Percentiles rank a stretch among this genome's conserved stretches.
Conservation (phyloP, 2,329 filamentous ascomycete species). For the Trichophyton rubrum region DNA sequence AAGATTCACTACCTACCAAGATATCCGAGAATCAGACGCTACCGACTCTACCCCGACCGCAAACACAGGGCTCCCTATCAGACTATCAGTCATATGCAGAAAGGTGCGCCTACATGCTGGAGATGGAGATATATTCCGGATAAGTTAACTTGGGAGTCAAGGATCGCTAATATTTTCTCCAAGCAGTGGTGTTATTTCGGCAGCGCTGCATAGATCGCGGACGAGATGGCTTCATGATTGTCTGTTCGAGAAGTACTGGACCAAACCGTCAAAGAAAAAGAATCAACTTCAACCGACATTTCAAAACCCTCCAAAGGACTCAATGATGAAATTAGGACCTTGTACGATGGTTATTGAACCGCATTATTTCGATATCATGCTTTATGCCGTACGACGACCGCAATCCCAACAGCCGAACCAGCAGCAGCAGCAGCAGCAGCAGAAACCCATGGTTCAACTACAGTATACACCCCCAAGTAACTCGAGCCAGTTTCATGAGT, state of each 20-base stretch:
- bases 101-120: conserved; percentile 27
- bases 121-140: not conserved
- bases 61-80: conserved; percentile 34
- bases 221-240: conserved; percentile 44
- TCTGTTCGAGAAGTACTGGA: conserved; percentile 46
- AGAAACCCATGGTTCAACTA: conserved; percentile 32
- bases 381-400: conserved; percentile 44
- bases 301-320: conserved; percentile 39
- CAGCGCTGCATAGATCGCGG: conserved; percentile 47
- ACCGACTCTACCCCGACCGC: conserved; percentile 41
- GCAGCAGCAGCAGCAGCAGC: not conserved
- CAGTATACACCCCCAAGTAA: conserved; percentile 29
- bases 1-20: conserved; percentile 38
- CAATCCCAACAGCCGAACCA: conserved; percentile 24
- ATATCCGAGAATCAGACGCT: conserved; percentile 42
- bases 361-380: conserved; percentile 48
- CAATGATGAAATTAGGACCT: conserved; percentile 43
- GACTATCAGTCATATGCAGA: conserved; percentile 50
- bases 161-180: conserved; percentile 12
- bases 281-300: conserved; percentile 34
- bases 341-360: conserved; percentile 51
- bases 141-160: not conserved
- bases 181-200: conserved; percentile 42
- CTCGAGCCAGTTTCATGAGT: conserved; percentile 31
- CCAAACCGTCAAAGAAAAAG: conserved; percentile 46